Percentiles rank a stretch among this genome's conserved stretches.
phyloP scores from a whole-genome alignment of 768 basidiomycete genomes.

The Boletales sp. region DNA sequence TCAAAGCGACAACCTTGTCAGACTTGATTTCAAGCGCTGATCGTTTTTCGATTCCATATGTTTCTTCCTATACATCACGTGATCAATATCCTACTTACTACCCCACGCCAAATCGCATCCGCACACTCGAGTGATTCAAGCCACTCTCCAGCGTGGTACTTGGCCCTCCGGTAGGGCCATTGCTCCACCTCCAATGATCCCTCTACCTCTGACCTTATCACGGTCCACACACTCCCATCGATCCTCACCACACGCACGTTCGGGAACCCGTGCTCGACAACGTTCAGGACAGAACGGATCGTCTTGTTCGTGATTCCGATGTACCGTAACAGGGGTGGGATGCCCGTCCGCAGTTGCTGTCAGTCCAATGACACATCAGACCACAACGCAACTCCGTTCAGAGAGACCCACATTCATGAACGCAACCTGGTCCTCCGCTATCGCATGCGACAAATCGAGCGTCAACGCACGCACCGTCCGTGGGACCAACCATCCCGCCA shows the following conservation, averaged over 20 bases:
- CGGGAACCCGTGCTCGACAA: conserved; percentile 61
- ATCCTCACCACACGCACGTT: conserved; percentile 55
- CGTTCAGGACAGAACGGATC: conserved; percentile 34
- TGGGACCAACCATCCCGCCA: conserved; percentile 70
- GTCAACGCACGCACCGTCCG: conserved; percentile 46
- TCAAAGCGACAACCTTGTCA: conserved; percentile 4
- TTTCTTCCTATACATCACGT: conserved; percentile 8
- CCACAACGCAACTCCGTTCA: background rate
- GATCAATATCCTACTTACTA: conserved; percentile 1
- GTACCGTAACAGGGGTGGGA: conserved; percentile 52
- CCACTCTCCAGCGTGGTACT: conserved; percentile 57
- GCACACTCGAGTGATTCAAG: conserved; percentile 63
- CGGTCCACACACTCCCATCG: conserved; percentile 54
- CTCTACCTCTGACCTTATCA: conserved; percentile 29
- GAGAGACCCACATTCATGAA: conserved; percentile 39
- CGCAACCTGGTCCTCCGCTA: conserved; percentile 38
- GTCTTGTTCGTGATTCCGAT: conserved; percentile 52
- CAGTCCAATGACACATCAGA: background rate
- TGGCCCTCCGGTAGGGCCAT: conserved; percentile 52
- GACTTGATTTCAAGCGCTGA: conserved; percentile 4
- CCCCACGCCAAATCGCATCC: conserved; percentile 41
- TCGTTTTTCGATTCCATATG: conserved; percentile 10
- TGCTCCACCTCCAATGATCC: conserved; percentile 44
- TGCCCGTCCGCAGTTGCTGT: conserved; percentile 59
- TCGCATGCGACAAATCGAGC: conserved; percentile 36